Evolutionary conservation across 495 filamentous ascomycete genomes (phyloP), one percentile per base, ranked within the genome.

Genomic region (Lindgomyces ingoldianus): DNA sequence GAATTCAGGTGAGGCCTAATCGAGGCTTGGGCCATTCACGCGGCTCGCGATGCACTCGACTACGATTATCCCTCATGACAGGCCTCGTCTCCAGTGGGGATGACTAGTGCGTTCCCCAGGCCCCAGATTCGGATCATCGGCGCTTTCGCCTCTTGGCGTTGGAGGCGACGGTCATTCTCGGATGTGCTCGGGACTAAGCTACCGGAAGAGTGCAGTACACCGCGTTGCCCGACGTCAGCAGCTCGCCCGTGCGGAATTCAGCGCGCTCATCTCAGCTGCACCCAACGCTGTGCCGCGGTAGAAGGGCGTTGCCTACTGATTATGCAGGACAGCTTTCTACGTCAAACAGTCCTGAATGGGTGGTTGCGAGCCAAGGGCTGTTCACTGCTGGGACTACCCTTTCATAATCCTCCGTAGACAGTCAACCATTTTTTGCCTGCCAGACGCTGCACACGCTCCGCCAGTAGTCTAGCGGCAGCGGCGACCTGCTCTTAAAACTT

Each of bases 41-140:
- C 59, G 52, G 54, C 52, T 63, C 52, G 60, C 59, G 46, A 62
- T 63, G 62, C 48, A 51, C 46, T 36, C 9, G 30, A 39, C 33
- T 52, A 30, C 59, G 56, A 60, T 60, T 69, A 69, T 69, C 60
- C 62, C 67, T 70, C 67, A 65, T 53, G 59, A 52, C 67, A 62
- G 4, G 57, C 61, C 51, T 60, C 50, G 57, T 53, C 56, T 54
- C 47, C 60, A 25, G 66, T 60, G 54, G 66, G 66, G 57, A 61
- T 51, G 2, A 30, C 51, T 61, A 62, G 64, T 47, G 57, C 45
- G 30, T 56, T 55, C 58, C 57, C 50, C 51, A 58, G 42, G 57
- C 60, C 53, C 65, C 65, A 62, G 59, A 63, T 46, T 65, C 64
- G 64, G 57, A 67, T 36, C 27, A 51, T 67, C 57, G 64, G 64